Conservation (phyloP, 2,329 filamentous ascomycete species). For the Fusarium acutatum region DNA sequence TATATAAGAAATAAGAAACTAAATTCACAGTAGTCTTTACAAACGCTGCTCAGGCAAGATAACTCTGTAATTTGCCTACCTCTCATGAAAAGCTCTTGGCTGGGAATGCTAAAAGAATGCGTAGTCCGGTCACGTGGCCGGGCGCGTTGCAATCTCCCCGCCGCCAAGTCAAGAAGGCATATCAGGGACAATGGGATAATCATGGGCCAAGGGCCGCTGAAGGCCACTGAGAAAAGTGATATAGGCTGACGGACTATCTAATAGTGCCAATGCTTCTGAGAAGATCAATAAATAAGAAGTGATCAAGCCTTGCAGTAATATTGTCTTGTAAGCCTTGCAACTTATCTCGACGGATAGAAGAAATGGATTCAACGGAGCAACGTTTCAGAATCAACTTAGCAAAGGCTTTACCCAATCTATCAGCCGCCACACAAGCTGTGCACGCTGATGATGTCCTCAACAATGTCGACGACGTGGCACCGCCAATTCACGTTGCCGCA, state of each 20-base stretch:
- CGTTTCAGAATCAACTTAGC: not conserved
- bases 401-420: not conserved
- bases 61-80: too few species aligned
- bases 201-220: not conserved
- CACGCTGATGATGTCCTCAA: not conserved
- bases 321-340: rapidly evolving
- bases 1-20: too few species aligned
- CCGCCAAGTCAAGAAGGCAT: not conserved
- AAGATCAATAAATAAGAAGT: not conserved
- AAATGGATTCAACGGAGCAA: not conserved
- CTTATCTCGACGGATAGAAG: too few species aligned
- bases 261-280: rapidly evolving
- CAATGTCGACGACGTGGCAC: not conserved
- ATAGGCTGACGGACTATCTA: too few species aligned
- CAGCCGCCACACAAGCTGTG: not conserved
- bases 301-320: not conserved
- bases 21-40: too few species aligned
- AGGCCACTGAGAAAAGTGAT: not conserved
- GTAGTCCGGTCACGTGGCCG: not conserved
- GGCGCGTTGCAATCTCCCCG: not conserved
- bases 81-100: too few species aligned
- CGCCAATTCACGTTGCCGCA: not conserved
- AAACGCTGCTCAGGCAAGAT: too few species aligned
- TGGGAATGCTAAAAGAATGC: too few species aligned
- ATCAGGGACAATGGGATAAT: not conserved